Evolutionary conservation across 2,329 filamentous ascomycete genomes (phyloP), one percentile per base, ranked within the genome.

Genomic region (Colletotrichum trifolii): DNA sequence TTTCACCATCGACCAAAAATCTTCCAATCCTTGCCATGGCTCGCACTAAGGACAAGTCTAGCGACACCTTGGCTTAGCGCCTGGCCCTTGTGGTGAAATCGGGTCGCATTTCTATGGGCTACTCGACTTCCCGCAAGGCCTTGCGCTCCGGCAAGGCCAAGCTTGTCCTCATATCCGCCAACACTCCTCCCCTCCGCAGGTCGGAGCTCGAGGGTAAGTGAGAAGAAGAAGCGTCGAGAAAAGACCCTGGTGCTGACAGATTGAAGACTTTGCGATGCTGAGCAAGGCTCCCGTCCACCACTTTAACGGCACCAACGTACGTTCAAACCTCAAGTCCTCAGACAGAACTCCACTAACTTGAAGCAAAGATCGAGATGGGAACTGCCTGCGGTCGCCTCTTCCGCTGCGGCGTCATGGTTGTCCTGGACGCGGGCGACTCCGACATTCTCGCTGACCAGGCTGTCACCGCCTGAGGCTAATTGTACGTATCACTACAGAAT

Each of bases 31-130:
- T 25, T 25, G 25, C 25, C 1, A 54, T 54, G 52, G 39, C 52
- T 54, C 52, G 52, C 33, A n/a, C 25, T 13, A 54, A 54, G 39
- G 35, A 54, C 40, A 45, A 54, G 52, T 39, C 52, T 34, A 54
- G 52, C 52, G 52, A 45, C 40, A 54, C 52, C 25, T 40, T 54
- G 36, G 52, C 52, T 25, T 39, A 45, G 39, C 40, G 52, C 39
- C 52, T 54, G 8, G 52, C 52, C 15, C 52, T 45, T 38, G 52
- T 54, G 8, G 52, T 54, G 12, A 54, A 54, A 40, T 54, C 40
- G 4, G 52, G 52, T 34, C 25, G 40, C 4, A 54, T 54, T 15
- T 54, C 52, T 8, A 39, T 54, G 7, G 52, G 12, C 25, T 43
- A 54, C 52, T 34, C 17, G 17, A 54, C 39, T 4, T 43, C 39